Conservation (phyloP, 495 filamentous ascomycete genomes). For the Aspergillus nidulans region DNA sequence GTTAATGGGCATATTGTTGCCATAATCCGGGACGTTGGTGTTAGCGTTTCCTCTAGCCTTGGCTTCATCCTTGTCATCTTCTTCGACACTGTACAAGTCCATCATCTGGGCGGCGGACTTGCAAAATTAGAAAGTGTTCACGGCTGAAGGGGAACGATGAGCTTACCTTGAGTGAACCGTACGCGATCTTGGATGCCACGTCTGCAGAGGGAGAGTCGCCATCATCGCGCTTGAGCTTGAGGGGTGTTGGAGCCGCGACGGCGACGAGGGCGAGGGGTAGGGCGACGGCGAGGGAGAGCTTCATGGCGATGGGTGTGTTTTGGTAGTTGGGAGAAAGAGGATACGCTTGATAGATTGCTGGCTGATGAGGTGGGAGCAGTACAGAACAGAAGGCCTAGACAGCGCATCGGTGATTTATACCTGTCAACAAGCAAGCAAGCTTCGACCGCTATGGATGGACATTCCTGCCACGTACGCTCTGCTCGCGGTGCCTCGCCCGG, state of each 20-base stretch:
- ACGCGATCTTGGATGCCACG: background rate
- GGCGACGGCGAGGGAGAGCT: slow-evolving; percentile 31
- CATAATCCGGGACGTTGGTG: background rate
- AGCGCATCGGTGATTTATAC: background rate
- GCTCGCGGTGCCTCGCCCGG: background rate
- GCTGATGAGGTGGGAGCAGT: background rate
- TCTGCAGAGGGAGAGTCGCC: background rate
- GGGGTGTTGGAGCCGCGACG: slow-evolving; percentile 16
- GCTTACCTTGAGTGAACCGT: slow-evolving; percentile 13
- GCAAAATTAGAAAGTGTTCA: background rate
- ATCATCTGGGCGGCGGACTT: background rate
- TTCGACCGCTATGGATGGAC: background rate
- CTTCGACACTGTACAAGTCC: background rate
- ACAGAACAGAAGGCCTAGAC: background rate
- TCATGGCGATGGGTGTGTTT: slow-evolving; percentile 23
- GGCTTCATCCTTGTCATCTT: background rate
- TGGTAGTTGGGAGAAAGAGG: background rate
- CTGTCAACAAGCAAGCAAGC: background rate
- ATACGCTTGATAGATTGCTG: background rate
- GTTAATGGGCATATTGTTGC: background rate
- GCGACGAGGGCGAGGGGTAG: slow-evolving; percentile 29
- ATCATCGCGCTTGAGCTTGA: slow-evolving; percentile 10
- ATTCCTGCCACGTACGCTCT: background rate
- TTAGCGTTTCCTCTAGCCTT: background rate
- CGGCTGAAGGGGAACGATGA: background rate